A percentile compares a stretch with the other conserved stretches of the same genome.
phyloP scores from a whole-genome alignment of 2,329 filamentous ascomycete genomes.

The Chaetomium strumarium region DNA sequence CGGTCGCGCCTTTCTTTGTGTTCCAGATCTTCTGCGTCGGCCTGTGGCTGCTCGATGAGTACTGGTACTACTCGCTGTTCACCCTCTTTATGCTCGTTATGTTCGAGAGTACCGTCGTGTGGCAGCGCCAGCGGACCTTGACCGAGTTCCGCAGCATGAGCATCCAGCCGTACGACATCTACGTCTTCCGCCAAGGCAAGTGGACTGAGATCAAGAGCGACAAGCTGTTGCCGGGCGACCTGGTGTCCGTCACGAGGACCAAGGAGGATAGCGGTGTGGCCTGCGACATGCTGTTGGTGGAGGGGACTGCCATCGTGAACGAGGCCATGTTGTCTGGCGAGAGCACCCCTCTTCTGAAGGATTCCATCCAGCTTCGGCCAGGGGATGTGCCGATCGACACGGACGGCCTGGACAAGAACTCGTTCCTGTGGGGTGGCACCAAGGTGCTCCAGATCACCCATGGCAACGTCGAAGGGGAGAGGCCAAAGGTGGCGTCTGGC shows the following conservation, averaged over 20 bases:
- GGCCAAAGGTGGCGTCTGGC: constrained; percentile 65
- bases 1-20: constrained; percentile 97
- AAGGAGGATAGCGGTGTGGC: constrained; percentile 97
- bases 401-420: constrained; percentile 91
- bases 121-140: constrained; percentile 93
- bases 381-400: constrained; percentile 73
- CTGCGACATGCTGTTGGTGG: constrained; percentile 92
- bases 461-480: constrained; percentile 69
- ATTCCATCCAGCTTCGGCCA: constrained; percentile 87
- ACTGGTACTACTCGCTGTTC: constrained; percentile 99
- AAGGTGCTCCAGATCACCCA: constrained; percentile 96
- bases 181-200: constrained; percentile 78
- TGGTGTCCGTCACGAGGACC: constrained; percentile 85
- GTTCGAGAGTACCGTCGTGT: constrained; percentile 98
- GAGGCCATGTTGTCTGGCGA: constrained; percentile 99
- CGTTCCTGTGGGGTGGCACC: constrained; percentile 94
- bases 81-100: constrained; percentile 97
- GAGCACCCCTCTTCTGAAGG: constrained; percentile 93
- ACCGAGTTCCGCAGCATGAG: constrained; percentile 98
- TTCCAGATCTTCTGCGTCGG: constrained; percentile 99
- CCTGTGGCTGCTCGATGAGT: constrained; percentile 97
- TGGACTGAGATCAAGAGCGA: constrained; percentile 90
- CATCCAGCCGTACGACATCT: constrained; percentile 96
- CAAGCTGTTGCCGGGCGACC: constrained; percentile 83
- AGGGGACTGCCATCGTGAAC: constrained; percentile 95